Evolutionary conservation across 2,329 filamentous ascomycete genomes (phyloP).

Genomic region (Passalora sequoiae): DNA sequence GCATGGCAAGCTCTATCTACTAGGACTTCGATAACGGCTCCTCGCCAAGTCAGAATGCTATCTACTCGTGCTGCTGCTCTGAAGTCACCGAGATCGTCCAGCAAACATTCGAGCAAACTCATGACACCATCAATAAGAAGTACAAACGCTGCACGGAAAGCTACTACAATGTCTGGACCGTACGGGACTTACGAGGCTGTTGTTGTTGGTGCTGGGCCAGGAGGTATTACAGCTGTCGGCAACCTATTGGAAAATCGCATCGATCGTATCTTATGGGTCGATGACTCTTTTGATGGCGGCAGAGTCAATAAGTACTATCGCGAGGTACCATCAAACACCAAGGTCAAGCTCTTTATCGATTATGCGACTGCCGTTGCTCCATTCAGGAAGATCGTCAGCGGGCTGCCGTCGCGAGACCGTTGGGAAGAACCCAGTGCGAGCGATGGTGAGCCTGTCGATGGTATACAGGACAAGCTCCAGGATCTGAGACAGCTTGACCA

Average conservation of each 20-base stretch:
- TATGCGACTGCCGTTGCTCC: slow-evolving; percentile 52
- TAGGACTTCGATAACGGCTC: neutral
- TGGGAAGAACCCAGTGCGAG: slow-evolving; percentile 28
- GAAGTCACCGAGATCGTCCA: neutral
- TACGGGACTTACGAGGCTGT: slow-evolving; percentile 45
- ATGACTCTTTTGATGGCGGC: slow-evolving; percentile 49
- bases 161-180: slow-evolving; percentile 13
- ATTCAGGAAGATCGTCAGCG: slow-evolving; percentile 49
- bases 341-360: slow-evolving; percentile 54
- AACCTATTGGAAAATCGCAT: slow-evolving; percentile 54
- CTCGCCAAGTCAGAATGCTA: neutral
- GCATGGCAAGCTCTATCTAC: slow-evolving; percentile 1
- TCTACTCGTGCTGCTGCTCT: neutral
- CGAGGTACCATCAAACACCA: slow-evolving; percentile 61
- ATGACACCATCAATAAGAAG: neutral
- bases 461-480: slow-evolving; percentile 50
- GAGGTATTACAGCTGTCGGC: slow-evolving; percentile 57
- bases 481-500: slow-evolving; percentile 51
- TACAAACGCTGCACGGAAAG: slow-evolving; percentile 5
- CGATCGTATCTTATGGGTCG: slow-evolving; percentile 54
- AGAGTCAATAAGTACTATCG: slow-evolving; percentile 48
- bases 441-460: slow-evolving; percentile 22
- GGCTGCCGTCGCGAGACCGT: slow-evolving; percentile 35
- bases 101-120: neutral
- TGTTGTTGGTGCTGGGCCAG: slow-evolving; percentile 56